These are phyloP conservation scores for Dipteronia dyeriana DNA, from an alignment of 345 rosid genomes.

Conservation along the genomic window DNA sequence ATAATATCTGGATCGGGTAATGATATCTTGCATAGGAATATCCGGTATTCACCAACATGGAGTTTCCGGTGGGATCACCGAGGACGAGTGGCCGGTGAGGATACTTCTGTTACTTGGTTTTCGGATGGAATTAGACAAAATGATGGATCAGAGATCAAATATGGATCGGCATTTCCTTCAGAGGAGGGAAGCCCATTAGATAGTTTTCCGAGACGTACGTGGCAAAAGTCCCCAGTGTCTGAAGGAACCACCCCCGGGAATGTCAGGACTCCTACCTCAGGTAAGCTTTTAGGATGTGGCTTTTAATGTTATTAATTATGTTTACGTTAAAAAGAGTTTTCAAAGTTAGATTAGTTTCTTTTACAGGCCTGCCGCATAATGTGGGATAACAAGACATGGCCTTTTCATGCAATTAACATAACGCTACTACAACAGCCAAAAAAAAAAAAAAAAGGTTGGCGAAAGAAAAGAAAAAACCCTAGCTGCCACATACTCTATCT, in stretches of 20 bases:
- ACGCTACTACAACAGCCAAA: background rate
- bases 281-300: slow-evolving; percentile 36
- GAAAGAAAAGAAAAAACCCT: too few relatives aligned
- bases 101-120: slow-evolving; percentile 66
- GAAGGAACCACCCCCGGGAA: slow-evolving; percentile 36
- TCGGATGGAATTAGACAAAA: slow-evolving; percentile 61
- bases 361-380: too few relatives aligned
- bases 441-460: too few relatives aligned
- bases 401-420: background rate
- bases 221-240: slow-evolving; percentile 76
- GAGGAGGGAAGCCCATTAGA: slow-evolving; percentile 70
- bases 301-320: background rate
- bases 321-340: slow-evolving; percentile 2
- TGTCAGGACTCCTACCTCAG: slow-evolving; percentile 62
- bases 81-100: slow-evolving; percentile 97
- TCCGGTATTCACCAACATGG: slow-evolving; percentile 88
- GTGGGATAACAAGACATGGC: background rate
- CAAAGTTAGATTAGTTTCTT: background rate
- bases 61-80: slow-evolving; percentile 95
- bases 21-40: slow-evolving; percentile 62
- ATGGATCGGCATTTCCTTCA: slow-evolving; percentile 58
- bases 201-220: slow-evolving; percentile 46
- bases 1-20: slow-evolving; percentile 59
- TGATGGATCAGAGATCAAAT: slow-evolving; percentile 58
- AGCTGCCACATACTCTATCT: too few relatives aligned